These are phyloP conservation scores for Dipteronia dyeriana DNA, from an alignment of 345 rosid species.

Conservation along the genomic window DNA sequence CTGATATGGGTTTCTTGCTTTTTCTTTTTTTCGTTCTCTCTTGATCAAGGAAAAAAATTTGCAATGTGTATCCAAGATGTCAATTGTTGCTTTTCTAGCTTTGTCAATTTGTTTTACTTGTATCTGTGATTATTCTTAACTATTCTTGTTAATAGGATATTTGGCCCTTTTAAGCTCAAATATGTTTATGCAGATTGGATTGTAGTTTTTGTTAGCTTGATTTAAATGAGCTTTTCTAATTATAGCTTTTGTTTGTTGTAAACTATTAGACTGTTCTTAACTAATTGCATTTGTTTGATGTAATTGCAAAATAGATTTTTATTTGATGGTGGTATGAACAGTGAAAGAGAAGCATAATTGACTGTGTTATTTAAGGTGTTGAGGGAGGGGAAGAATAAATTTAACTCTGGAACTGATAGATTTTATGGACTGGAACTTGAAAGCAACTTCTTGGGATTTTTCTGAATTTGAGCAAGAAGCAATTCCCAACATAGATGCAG, in stretches of 20 bases:
- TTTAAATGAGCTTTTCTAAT: slow-evolving; percentile 7
- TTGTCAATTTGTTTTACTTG: neutral
- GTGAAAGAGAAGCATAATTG: slow-evolving; percentile 28
- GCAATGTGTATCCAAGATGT: neutral
- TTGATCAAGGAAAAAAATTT: neutral
- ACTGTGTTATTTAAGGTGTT: slow-evolving; percentile 21
- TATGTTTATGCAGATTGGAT: neutral
- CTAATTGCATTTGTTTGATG: slow-evolving; percentile 22
- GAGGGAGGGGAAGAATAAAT: slow-evolving; percentile 18
- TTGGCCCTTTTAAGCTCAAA: neutral
- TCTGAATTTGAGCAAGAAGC: slow-evolving; percentile 54
- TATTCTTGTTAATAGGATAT: slow-evolving; percentile 7
- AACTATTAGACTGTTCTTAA: slow-evolving; percentile 18
- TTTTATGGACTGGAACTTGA: slow-evolving; percentile 82
- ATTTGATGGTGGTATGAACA: slow-evolving; percentile 6
- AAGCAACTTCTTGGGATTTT: slow-evolving; percentile 54
- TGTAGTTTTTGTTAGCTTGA: neutral
- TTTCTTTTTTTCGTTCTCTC: neutral
- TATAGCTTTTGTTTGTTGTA: neutral
- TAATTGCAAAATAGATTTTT: slow-evolving; percentile 18
- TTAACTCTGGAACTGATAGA: slow-evolving; percentile 22
- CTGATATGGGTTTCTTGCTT: slow-evolving; percentile 19
- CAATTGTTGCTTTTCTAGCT: slow-evolving; percentile 4
- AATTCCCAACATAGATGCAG: slow-evolving; percentile 37
- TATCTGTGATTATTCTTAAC: neutral